These are phyloP conservation scores for Rubus parviflorus DNA, from an alignment of 306 rosid genomes.

Conservation along the genomic window DNA sequence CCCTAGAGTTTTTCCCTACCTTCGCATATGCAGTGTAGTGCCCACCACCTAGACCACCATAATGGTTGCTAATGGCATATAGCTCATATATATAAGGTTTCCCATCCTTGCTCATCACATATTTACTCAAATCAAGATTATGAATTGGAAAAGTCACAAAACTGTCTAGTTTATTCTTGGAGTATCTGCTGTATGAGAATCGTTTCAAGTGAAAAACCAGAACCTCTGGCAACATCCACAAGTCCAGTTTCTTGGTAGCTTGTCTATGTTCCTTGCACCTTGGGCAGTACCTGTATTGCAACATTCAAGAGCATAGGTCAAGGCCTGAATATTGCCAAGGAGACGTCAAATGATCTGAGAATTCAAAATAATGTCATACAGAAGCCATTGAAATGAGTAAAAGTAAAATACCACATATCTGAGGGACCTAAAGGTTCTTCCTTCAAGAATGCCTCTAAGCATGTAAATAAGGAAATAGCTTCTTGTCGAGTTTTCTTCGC, in stretches of 20 bases:
- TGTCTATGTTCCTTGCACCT: constrained; percentile 96
- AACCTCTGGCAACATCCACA: constrained; percentile 96
- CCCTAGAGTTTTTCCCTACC: constrained; percentile 39
- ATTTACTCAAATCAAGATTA: constrained; percentile 86
- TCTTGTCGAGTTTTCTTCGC: constrained; percentile 91
- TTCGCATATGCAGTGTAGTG: constrained; percentile 95
- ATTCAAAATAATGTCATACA: constrained; percentile 14
- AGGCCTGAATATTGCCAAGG: constrained; percentile 16
- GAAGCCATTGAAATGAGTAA: constrained; percentile 27
- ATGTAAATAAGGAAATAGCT: constrained; percentile 89
- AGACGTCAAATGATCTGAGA: not conserved
- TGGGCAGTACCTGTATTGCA: constrained; percentile 81
- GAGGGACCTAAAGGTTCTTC: constrained; percentile 99
- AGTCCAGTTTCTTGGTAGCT: constrained; percentile 94
- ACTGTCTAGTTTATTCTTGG: constrained; percentile 93
- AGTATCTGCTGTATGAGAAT: constrained; percentile 94
- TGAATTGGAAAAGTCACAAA: constrained; percentile 90
- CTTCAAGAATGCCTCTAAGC: constrained; percentile 95
- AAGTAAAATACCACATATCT: constrained; percentile 86
- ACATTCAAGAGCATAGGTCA: constrained; percentile 13
- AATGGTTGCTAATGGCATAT: constrained; percentile 96
- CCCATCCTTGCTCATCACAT: constrained; percentile 81
- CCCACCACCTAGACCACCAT: constrained; percentile 97
- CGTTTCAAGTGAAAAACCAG: constrained; percentile 96
- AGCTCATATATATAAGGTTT: constrained; percentile 64